Percentiles rank a stretch among this genome's conserved stretches.
phyloP scores from a whole-genome alignment of 108 stramenopile genomes.

The Nitzschia palea region DNA sequence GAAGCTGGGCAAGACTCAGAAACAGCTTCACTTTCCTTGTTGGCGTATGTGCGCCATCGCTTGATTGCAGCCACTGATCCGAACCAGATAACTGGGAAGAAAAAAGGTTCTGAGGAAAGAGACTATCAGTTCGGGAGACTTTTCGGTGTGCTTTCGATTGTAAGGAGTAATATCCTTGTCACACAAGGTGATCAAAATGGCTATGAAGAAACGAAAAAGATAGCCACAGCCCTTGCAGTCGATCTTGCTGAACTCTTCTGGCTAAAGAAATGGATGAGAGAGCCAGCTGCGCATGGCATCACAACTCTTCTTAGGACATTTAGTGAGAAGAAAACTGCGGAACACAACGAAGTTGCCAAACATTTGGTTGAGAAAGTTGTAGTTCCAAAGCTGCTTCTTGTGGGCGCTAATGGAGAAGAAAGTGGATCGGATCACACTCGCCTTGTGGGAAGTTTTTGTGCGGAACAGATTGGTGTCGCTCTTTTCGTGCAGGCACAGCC shows the following conservation, averaged over 20 bases:
- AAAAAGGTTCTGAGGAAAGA: constrained; percentile 78
- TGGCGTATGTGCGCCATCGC: constrained; percentile 50
- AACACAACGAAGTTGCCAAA: constrained; percentile 5
- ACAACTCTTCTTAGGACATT: constrained; percentile 56
- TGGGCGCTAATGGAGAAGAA: constrained; percentile 8
- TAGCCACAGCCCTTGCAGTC: constrained; percentile 5
- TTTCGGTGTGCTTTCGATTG: constrained; percentile 78
- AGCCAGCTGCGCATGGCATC: constrained; percentile 76
- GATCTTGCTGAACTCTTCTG: constrained; percentile 80
- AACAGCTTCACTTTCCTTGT: constrained; percentile 14
- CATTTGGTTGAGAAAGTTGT: constrained; percentile 49
- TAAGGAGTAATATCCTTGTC: constrained; percentile 63
- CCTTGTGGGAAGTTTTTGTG: constrained; percentile 41
- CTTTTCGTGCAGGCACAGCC: constrained; percentile 56
- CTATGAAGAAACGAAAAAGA: constrained; percentile 9
- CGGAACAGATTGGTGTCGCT: constrained; percentile 69
- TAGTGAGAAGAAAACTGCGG: constrained; percentile 8
- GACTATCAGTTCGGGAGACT: constrained; percentile 82
- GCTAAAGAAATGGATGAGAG: constrained; percentile 79
- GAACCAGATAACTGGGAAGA: constrained; percentile 46
- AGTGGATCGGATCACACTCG: constrained; percentile 9
- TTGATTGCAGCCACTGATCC: constrained; percentile 50
- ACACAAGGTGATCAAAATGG: neutral
- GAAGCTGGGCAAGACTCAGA: constrained; percentile 8
- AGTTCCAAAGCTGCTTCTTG: constrained; percentile 50